Conservation (phyloP, 192 early-diverging fungal species). For the Coemansia sp. region DNA sequence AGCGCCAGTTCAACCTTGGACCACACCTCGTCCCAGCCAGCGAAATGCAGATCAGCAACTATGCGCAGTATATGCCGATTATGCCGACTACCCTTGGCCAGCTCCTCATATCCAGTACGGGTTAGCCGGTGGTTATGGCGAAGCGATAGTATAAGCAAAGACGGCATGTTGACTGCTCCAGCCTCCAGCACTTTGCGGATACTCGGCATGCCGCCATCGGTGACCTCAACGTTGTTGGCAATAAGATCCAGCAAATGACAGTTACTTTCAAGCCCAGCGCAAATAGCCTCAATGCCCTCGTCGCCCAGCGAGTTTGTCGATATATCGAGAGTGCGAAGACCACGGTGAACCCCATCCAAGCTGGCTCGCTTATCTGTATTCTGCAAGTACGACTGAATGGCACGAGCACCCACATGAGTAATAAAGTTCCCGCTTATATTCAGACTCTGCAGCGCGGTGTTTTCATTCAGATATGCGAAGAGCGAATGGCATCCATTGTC, state of each 20-base stretch:
- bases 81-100: slow-evolving; percentile 4
- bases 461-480: slow-evolving; percentile 12
- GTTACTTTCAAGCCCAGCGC: slow-evolving; percentile 16
- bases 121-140: slow-evolving; percentile 22
- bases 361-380: background rate
- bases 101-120: slow-evolving; percentile 4
- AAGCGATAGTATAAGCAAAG: slow-evolving; percentile 30
- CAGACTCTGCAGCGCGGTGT: slow-evolving; percentile 13
- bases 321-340: slow-evolving; percentile 17
- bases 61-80: slow-evolving; percentile 26
- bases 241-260: slow-evolving; percentile 14
- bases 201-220: slow-evolving; percentile 8
- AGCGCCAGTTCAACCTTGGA: slow-evolving; percentile 11
- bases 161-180: background rate
- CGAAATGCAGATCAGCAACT: slow-evolving; percentile 23
- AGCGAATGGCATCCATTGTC: slow-evolving; percentile 24
- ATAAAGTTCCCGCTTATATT: slow-evolving; percentile 35
- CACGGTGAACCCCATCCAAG: background rate
- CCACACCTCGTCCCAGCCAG: slow-evolving; percentile 29
- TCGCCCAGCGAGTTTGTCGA: slow-evolving; percentile 28
- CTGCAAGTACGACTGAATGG: slow-evolving; percentile 11
- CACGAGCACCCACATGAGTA: slow-evolving; percentile 17
- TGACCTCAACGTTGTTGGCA: slow-evolving; percentile 19
- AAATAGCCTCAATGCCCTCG: slow-evolving; percentile 23
- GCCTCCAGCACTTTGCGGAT: slow-evolving; percentile 14